Evolutionary conservation across 139 green algal species (phyloP).

Genomic region (Tetradesmus lagerheimii): DNA sequence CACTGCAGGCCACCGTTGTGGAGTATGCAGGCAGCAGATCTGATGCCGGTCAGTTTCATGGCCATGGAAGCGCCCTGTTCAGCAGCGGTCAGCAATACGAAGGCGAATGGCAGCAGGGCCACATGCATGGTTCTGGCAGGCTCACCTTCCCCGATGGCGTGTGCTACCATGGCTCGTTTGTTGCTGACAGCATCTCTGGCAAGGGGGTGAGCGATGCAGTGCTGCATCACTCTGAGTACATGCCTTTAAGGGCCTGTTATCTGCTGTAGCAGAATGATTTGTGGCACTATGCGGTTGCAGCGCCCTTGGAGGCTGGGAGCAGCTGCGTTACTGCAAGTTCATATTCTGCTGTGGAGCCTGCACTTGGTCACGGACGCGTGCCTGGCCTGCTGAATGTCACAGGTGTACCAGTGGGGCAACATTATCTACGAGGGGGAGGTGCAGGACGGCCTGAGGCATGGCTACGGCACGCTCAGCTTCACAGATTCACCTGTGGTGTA

Average conservation of each 20-base stretch:
- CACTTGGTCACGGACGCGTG: background rate
- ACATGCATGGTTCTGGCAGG: conserved; percentile 66
- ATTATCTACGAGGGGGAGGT: conserved; percentile 64
- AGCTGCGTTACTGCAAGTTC: too few species aligned
- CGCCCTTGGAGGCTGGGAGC: too few species aligned
- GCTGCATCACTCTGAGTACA: background rate
- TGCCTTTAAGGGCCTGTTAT: too few species aligned
- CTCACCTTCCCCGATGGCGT: conserved; percentile 69
- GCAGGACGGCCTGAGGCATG: conserved; percentile 61
- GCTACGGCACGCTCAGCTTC: conserved; percentile 63
- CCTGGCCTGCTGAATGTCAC: background rate
- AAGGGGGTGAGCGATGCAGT: conserved; percentile 57
- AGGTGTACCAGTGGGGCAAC: conserved; percentile 69
- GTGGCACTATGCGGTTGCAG: too few species aligned
- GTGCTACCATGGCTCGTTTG: conserved; percentile 63
- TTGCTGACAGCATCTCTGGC: conserved; percentile 59
- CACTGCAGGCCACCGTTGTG: conserved; percentile 33
- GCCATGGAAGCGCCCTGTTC: conserved; percentile 55
- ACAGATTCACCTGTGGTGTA: conserved; percentile 58
- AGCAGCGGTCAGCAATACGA: conserved; percentile 65
- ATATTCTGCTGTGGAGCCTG: too few species aligned
- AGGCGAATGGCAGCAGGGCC: conserved; percentile 59
- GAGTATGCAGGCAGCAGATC: conserved; percentile 50
- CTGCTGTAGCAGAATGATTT: too few species aligned
- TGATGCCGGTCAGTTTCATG: conserved; percentile 42